phyloP scores from a whole-genome alignment of 78 protist genomes.

The Creolimax fragrantissima region DNA sequence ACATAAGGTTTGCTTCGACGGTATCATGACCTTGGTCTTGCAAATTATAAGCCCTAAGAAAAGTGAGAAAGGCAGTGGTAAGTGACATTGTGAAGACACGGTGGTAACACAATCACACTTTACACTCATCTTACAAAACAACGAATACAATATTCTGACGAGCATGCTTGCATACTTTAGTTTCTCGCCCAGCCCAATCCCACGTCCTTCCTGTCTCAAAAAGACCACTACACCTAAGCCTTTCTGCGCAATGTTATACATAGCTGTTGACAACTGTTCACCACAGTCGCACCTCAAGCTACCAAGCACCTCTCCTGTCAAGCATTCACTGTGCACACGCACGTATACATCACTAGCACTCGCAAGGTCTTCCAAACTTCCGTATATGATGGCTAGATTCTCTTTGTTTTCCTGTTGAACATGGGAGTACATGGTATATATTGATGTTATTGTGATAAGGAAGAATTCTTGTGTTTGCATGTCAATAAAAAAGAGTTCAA shows the following conservation, averaged over 20 bases:
- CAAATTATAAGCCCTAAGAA: background rate
- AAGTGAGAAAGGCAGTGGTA: no score
- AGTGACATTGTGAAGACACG: no score
- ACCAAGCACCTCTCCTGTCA: slow-evolving; percentile 44
- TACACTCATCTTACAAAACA: no score
- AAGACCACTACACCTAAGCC: slow-evolving; percentile 19
- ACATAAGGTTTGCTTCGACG: slow-evolving; percentile 15
- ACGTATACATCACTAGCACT: slow-evolving; percentile 5
- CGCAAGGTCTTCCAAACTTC: background rate
- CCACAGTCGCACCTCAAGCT: slow-evolving; percentile 43
- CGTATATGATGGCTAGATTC: slow-evolving; percentile 10
- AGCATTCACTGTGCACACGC: slow-evolving; percentile 51
- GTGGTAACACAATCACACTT: no score
- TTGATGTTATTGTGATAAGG: no score
- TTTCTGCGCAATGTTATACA: background rate
- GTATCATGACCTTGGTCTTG: slow-evolving; percentile 24
- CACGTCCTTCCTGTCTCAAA: slow-evolving; percentile 30
- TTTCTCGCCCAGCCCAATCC: slow-evolving; percentile 25
- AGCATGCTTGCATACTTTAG: slow-evolving; percentile 11
- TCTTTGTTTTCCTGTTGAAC: slow-evolving; percentile 23
- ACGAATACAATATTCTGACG: no score
- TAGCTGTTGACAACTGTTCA: slow-evolving; percentile 25
- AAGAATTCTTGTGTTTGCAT: background rate
- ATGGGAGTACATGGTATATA: background rate
- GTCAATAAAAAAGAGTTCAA: background rate